Base-by-base conservation (phyloP, 129 eudicot species). In the Glebionis coronaria region DNA sequence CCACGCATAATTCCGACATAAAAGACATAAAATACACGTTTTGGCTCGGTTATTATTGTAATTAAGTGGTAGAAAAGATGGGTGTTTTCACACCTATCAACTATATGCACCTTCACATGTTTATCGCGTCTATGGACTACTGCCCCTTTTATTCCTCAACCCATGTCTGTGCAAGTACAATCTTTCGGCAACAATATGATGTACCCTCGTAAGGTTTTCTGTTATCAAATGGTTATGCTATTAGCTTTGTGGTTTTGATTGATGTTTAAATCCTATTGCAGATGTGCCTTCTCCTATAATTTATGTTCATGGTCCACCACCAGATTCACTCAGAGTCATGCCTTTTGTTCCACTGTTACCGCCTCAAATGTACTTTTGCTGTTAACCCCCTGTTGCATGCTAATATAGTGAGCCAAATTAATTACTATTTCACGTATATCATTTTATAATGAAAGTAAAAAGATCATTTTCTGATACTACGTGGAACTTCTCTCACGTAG, bases 381-480 rank as follows among this genome's bases (percentile, higher is more conserved):
- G 78, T 65, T 69, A 82, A n/a, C n/a, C n/a, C n/a, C n/a, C n/a
- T n/a, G n/a, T n/a, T n/a, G n/a, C n/a, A n/a, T n/a, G n/a, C n/a
- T 52, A 85, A 78, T 75, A 83, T 91, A 68, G 70, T 83, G 71
- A 83, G 63, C 50, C 98, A 91, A 79, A 91, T 91, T 40, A 87
- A 91, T 49, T 91, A 85, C 60, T 91, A 91, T 73, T 91, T 91
- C 79, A 91, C 96, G 98, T 91, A 65, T 29, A n/a, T 16, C 46
- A 11, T 73, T 7, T 50, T 23, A 5, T 1, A 67, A 49, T 6
- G 11, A 53, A 44, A 20, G 15, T 13, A 10, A 52, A 44, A 31
- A 27, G 20, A 4, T 31, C 29, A n/a, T 44, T 63, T 63, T 40
- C 61, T 2, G 15, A 25, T 73, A 5, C 49, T 53, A 21, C 44